A percentile compares a stretch with the other conserved stretches of the same genome.
Conservation (phyloP, 2,329 filamentous ascomycete species). For the Trichoderma breve region DNA sequence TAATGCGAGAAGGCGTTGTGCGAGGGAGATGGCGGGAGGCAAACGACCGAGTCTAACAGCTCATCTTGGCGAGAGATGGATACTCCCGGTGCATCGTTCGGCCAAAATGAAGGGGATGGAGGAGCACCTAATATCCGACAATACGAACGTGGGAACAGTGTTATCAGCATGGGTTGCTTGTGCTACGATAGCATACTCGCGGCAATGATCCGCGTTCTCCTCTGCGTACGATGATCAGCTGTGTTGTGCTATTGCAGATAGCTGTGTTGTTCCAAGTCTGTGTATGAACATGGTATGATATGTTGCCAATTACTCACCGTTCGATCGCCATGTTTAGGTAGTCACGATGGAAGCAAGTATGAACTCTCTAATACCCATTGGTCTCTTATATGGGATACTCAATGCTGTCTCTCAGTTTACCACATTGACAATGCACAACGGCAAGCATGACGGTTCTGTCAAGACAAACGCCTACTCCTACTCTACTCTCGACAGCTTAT, state of each 20-base stretch:
- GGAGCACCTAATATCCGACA: neutral
- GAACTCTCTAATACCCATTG: neutral
- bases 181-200: neutral
- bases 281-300: neutral
- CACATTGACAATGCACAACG: neutral
- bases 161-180: neutral
- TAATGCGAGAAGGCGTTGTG: slow-evolving; percentile 20
- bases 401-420: neutral
- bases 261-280: neutral
- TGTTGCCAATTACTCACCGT: neutral
- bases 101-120: neutral
- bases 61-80: slow-evolving; percentile 3
- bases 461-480: neutral
- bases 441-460: neutral
- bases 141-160: neutral
- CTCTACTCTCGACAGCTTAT: neutral
- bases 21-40: slow-evolving; percentile 4
- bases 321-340: neutral
- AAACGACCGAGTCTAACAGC: slow-evolving; percentile 16
- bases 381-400: neutral
- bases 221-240: neutral
- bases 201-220: neutral
- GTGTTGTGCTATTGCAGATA: neutral
- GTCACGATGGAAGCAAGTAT: neutral
- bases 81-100: slow-evolving; percentile 4